Conservation (phyloP, 1,284 basidiomycete species). For the Coniferiporia weirii region DNA sequence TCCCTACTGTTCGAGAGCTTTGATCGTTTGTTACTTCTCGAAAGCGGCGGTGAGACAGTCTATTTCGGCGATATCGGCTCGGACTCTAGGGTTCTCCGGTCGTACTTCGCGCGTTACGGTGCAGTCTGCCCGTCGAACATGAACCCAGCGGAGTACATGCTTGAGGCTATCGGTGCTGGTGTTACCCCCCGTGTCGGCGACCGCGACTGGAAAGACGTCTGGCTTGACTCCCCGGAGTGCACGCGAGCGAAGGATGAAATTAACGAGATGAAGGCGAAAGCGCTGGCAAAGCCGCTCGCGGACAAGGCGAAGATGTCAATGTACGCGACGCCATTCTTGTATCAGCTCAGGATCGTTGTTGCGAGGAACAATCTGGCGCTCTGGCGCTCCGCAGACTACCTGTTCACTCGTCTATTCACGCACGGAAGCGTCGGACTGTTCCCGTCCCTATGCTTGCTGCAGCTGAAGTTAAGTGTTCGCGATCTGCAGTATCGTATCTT, state of each 20-base stretch:
- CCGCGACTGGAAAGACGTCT: conserved; percentile 61
- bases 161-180: conserved; percentile 43
- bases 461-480: conserved; percentile 60
- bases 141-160: conserved; percentile 59
- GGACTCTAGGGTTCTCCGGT: conserved; percentile 53
- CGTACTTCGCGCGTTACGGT: conserved; percentile 67
- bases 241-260: conserved; percentile 31
- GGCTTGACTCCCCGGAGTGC: conserved; percentile 47
- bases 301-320: conserved; percentile 24
- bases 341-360: conserved; percentile 76
- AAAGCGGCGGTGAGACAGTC: conserved; percentile 64
- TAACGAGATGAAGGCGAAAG: conserved; percentile 30
- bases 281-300: conserved; percentile 22
- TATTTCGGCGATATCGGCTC: conserved; percentile 79
- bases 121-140: conserved; percentile 58
- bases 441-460: conserved; percentile 81
- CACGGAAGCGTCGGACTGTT: conserved; percentile 74
- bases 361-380: conserved; percentile 70
- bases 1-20: conserved; percentile 70
- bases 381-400: conserved; percentile 82
- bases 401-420: conserved; percentile 78
- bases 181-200: conserved; percentile 45
- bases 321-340: conserved; percentile 71
- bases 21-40: conserved; percentile 59
- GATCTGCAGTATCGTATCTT: conserved; percentile 84